phyloP scores from a whole-genome alignment of 2,329 filamentous ascomycete species.

The Dactylella cylindrospora region DNA sequence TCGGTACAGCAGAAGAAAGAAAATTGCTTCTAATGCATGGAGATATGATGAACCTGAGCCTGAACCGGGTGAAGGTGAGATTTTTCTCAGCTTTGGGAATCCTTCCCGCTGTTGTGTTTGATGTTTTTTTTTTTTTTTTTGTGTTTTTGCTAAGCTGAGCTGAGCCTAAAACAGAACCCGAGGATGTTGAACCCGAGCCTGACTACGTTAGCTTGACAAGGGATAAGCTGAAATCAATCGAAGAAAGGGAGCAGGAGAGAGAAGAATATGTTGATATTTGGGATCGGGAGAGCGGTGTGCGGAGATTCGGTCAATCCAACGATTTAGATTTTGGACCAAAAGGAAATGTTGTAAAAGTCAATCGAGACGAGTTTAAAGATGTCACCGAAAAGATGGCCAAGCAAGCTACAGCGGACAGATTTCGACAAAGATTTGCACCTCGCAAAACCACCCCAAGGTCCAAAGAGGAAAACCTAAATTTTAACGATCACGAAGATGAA shows the following conservation, averaged over 20 bases:
- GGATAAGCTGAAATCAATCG: constrained; percentile 37
- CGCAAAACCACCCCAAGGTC: constrained; percentile 33
- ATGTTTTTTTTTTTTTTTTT: not conserved
- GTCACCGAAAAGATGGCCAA: constrained; percentile 49
- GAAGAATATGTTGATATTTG: constrained; percentile 34
- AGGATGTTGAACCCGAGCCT: constrained; percentile 45
- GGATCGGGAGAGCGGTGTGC: constrained; percentile 31
- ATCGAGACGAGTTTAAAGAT: constrained; percentile 48
- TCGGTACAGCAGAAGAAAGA: constrained; percentile 43
- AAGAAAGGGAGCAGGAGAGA: constrained; percentile 42
- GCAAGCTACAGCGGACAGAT: constrained; percentile 48
- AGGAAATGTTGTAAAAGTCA: constrained; percentile 47
- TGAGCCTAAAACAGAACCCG: constrained; percentile 37
- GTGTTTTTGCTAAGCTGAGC: constrained; percentile 19
- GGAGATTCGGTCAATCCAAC: constrained; percentile 15
- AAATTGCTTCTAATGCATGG: constrained; percentile 57
- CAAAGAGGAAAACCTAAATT: constrained; percentile 29
- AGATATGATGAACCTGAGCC: constrained; percentile 64
- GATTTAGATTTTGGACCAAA: constrained; percentile 37
- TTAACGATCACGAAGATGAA: constrained; percentile 44
- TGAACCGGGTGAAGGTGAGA: constrained; percentile 60
- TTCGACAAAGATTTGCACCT: constrained; percentile 48
- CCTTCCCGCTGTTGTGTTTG: not conserved
- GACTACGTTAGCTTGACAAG: constrained; percentile 48
- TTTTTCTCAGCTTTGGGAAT: constrained; percentile 14